Base-by-base conservation (phyloP, 768 basidiomycete genomes). In the Naematelia encephala region DNA sequence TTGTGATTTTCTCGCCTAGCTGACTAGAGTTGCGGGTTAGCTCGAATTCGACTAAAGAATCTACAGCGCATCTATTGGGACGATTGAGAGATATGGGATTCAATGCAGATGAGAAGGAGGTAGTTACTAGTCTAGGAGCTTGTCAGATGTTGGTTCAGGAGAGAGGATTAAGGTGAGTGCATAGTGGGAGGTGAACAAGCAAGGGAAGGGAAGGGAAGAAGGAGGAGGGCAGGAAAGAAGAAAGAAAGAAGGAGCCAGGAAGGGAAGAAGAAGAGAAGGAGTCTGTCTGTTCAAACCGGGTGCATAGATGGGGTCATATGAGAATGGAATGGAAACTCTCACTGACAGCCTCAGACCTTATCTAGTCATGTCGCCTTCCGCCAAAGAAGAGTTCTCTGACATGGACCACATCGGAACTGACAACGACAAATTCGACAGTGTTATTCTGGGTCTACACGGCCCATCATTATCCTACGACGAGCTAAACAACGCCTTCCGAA, bases 11-110 rank as follows among this genome's bases (percentile, higher is more conserved):
- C 39, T 43, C 39, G 19, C 39, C 10, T 26, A 10, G 26, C 19
- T 51, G 11, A 22, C 21, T 23, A 21, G 29, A 3, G 19, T 53
- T 59, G 46, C 34, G 25, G 83, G n/a, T n/a, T 57, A 87, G 87
- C 70, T 87, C 85, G 51, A 88, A 88, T 69, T 84, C 84, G 0
- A 86, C 85, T 70, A 85, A 87, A 60, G 86, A 87, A 62, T 84
- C 84, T 0, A 82, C 80, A 0, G 44, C 54, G 2, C 78, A 76
- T 3, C 71, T 87, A 4, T 62, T 82, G n/a, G 54, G 55, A 1
- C 78, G 80, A 21, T 77, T 88, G 63, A 53, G 63, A 0, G 63
- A 68, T 0, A 82, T 85, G 61, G 84, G 85, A 0, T 82, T 88
- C 60, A 78, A 81, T 12, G 70, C 84, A 1, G 48, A 59, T 34